Base-by-base conservation (phyloP, 257 asterid genomes). In the Solanum paucissectum region DNA sequence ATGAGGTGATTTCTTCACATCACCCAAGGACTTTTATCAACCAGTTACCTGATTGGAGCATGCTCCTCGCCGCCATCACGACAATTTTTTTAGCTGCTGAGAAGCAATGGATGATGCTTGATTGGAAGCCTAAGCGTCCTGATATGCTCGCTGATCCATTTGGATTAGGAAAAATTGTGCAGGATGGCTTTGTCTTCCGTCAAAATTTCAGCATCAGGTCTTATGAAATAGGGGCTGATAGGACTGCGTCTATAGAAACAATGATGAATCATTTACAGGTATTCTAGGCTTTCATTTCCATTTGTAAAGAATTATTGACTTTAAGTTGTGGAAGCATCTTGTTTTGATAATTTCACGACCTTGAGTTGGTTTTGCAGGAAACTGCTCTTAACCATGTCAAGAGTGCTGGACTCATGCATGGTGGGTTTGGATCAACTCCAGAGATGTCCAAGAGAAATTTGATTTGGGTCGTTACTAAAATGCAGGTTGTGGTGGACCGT, bases 51-150 rank as follows among this genome's bases (percentile, higher is more conserved):
- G 99, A 97, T 89, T 97, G 99, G 99, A 97, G 99, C 92, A 95
- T 96, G 98, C 98, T 97, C 84, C 99, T 97, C 89, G 98, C 98
- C 44, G 98, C 99, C 86, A 93, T 97, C 85, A 96, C 98, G 3
- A 97, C 99, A 16, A 90, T 95, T 84, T 97, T 97, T 93, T 91
- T 97, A 93, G 99, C 99, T 12, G 99, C 99, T 16, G 99, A 97
- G 92, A 97, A 96, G 92, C 98, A 95, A 90, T 97, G 99, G 99
- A 97, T 94, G 98, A 95, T 95, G 99, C 98, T 97, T 93, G 99
- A 97, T 90, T 96, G 98, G 99, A 97, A 97, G 87, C 98, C 99
- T 8, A 97, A 96, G 91, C 92, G 99, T 81, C 88, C 98, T 38
- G 98, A 97, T 87, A 90, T 91, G 94, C 93, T 95, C 87, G 89